phyloP scores from a whole-genome alignment of 139 green algal genomes.

The Volvox africanus region DNA sequence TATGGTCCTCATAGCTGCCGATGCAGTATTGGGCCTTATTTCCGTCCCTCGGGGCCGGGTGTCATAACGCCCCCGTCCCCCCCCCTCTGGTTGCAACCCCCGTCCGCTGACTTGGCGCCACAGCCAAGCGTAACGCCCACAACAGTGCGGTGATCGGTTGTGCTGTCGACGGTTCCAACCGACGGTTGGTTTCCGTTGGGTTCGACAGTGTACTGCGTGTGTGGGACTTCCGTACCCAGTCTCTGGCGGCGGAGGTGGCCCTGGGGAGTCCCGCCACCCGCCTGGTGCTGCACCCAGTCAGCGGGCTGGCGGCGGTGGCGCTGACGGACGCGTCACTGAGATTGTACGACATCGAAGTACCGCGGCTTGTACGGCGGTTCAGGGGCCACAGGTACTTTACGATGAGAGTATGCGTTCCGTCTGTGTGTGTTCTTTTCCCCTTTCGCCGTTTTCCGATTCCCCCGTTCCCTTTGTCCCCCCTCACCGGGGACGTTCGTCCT shows the following conservation, averaged over 20 bases:
- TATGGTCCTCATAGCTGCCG: too few relatives aligned
- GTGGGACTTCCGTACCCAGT: slow-evolving; percentile 86
- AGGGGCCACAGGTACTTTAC: slow-evolving; percentile 73
- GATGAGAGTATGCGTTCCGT: background rate
- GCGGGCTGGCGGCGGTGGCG: slow-evolving; percentile 66
- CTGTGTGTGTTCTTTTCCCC: background rate
- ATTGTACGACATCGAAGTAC: slow-evolving; percentile 70
- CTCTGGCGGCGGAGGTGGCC: slow-evolving; percentile 54
- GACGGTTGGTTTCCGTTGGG: slow-evolving; percentile 73
- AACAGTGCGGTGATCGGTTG: slow-evolving; percentile 77
- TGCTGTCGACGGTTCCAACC: slow-evolving; percentile 79
- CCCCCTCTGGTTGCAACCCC: background rate
- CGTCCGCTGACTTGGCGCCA: background rate
- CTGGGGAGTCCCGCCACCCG: slow-evolving; percentile 33
- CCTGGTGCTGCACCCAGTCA: slow-evolving; percentile 59
- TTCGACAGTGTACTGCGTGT: slow-evolving; percentile 78
- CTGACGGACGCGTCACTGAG: slow-evolving; percentile 56
- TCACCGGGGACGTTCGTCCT: background rate
- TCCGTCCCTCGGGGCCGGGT: too few relatives aligned
- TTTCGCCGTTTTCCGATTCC: background rate
- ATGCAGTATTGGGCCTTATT: too few relatives aligned
- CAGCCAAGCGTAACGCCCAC: slow-evolving; percentile 69
- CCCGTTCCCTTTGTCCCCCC: background rate
- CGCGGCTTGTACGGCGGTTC: slow-evolving; percentile 87
- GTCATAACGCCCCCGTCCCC: background rate